These are phyloP conservation scores for Globisporangium recalcitrans DNA, from an alignment of 352 stramenopile species.

Conservation along the genomic window DNA sequence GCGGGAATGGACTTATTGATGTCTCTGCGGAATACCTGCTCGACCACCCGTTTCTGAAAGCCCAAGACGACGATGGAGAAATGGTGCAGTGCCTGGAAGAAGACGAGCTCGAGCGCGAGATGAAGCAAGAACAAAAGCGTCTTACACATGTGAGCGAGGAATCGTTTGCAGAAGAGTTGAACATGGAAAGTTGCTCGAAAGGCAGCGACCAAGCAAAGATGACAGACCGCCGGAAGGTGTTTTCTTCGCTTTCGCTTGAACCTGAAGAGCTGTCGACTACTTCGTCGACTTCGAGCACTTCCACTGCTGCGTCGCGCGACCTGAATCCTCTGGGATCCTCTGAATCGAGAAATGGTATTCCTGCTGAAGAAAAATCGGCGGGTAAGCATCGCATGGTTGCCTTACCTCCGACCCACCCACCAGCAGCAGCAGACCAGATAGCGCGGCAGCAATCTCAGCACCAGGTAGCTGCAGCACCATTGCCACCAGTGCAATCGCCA, in stretches of 20 bases:
- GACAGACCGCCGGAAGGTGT: slow-evolving; percentile 44
- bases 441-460: slow-evolving; percentile 11
- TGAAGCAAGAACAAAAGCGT: slow-evolving; percentile 40
- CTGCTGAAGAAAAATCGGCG: slow-evolving; percentile 46
- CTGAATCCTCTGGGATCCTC: slow-evolving; percentile 8
- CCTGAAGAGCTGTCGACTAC: slow-evolving; percentile 42
- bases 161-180: slow-evolving; percentile 59
- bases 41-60: slow-evolving; percentile 70
- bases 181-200: slow-evolving; percentile 76
- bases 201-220: slow-evolving; percentile 19
- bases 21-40: slow-evolving; percentile 80
- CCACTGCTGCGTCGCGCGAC: slow-evolving; percentile 13
- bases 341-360: slow-evolving; percentile 12
- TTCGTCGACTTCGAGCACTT: slow-evolving; percentile 17
- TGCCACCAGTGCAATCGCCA: slow-evolving; percentile 1
- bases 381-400: slow-evolving; percentile 38
- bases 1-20: slow-evolving; percentile 73
- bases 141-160: slow-evolving; percentile 52
- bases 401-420: slow-evolving; percentile 20
- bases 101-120: slow-evolving; percentile 55
- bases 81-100: slow-evolving; percentile 73
- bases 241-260: slow-evolving; percentile 50
- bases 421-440: slow-evolving; percentile 6
- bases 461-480: neutral
- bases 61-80: slow-evolving; percentile 70